Evolutionary conservation across 2,329 filamentous ascomycete species (phyloP).

Genomic region (Periglandula ipomoeae): DNA sequence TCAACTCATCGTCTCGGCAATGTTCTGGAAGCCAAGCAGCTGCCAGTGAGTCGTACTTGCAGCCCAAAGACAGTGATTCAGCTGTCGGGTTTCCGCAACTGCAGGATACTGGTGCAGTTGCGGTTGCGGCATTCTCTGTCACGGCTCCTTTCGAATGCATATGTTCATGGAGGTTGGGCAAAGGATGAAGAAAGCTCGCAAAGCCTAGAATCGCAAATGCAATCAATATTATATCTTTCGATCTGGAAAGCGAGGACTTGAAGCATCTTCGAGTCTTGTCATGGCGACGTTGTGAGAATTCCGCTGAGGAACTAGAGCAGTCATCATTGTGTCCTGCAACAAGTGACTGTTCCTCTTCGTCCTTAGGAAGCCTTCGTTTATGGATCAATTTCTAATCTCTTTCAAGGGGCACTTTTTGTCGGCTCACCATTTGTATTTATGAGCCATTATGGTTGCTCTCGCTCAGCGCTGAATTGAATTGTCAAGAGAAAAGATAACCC

Average conservation of each 20-base stretch:
- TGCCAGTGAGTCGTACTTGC: constrained; percentile 25
- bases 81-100: constrained; percentile 5
- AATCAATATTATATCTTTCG: neutral
- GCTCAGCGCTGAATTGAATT: no score
- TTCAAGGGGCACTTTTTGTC: neutral
- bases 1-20: constrained; percentile 24
- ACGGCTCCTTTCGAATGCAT: no score
- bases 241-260: neutral
- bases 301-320: neutral
- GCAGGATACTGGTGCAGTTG: constrained; percentile 3
- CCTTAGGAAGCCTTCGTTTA: neutral
- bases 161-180: neutral
- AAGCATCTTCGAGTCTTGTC: no score
- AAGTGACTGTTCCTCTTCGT: neutral
- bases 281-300: no score
- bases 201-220: neutral
- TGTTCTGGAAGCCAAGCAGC: constrained; percentile 24
- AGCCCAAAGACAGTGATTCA: constrained; percentile 19
- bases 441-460: no score
- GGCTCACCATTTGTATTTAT: neutral
- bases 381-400: no score
- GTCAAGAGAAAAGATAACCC: no score
- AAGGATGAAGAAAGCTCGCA: neutral
- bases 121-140: constrained; percentile 29
- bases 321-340: neutral